Evolutionary conservation across 2,329 filamentous ascomycete genomes (phyloP).

Genomic region (Kalaharituber pfeilii): DNA sequence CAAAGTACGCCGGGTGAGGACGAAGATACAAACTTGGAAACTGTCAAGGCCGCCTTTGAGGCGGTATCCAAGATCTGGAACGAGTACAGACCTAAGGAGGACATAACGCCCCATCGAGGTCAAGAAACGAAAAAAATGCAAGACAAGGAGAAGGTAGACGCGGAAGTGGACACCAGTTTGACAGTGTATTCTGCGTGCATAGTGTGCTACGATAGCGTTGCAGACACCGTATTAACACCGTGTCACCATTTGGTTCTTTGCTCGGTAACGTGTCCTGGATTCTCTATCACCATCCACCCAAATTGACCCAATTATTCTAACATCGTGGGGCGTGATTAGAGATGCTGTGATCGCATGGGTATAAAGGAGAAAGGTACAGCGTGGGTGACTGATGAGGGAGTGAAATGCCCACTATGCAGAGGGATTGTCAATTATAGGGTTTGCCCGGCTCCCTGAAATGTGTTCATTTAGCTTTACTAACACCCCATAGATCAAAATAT

Average conservation of each 20-base stretch:
- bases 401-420: conserved; percentile 10
- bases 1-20: conserved; percentile 5
- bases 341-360: conserved; percentile 11
- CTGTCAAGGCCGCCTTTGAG: conserved; percentile 10
- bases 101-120: too few species aligned
- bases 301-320: too few species aligned
- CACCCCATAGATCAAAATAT: neutral
- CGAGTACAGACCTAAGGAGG: too few species aligned
- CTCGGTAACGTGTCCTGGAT: too few species aligned
- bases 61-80: conserved; percentile 4
- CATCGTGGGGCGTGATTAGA: too few species aligned
- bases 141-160: too few species aligned
- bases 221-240: conserved; percentile 9
- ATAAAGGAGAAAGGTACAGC: conserved; percentile 4
- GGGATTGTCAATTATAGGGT: conserved; percentile 7
- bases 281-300: too few species aligned
- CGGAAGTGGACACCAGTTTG: neutral
- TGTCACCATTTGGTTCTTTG: conserved; percentile 13
- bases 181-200: conserved; percentile 5
- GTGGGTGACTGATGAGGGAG: neutral
- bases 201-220: conserved; percentile 7
- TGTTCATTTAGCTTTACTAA: neutral
- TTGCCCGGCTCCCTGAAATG: neutral
- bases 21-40: conserved; percentile 2
- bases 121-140: neutral